Evolutionary conservation across 1,139 yeast species (phyloP).

Genomic region (Zygosaccharomyces sapae): DNA sequence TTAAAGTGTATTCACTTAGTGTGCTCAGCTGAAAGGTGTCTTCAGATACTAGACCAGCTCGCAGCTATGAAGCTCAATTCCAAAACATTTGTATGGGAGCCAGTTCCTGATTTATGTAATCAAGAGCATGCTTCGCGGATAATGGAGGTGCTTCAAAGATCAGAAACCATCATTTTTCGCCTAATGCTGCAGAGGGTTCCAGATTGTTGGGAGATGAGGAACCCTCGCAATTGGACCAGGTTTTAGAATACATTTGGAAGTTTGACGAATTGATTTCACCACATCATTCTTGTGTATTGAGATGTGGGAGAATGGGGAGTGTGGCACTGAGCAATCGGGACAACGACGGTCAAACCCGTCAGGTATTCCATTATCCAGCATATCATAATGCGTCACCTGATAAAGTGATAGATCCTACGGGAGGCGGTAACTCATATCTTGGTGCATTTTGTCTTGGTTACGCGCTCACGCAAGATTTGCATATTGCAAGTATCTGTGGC

Average conservation of each 20-base stretch:
- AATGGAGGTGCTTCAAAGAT: constrained; percentile 41
- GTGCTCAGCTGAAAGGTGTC: constrained; percentile 64
- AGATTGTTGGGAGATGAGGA: constrained; percentile 47
- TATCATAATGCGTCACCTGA: constrained; percentile 49
- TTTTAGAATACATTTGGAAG: constrained; percentile 43
- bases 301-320: constrained; percentile 74
- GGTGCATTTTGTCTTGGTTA: constrained; percentile 74
- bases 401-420: constrained; percentile 79
- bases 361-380: constrained; percentile 56
- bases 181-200: constrained; percentile 81
- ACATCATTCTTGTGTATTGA: constrained; percentile 42
- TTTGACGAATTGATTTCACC: constrained; percentile 43
- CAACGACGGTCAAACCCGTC: constrained; percentile 15
- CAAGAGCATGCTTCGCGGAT: constrained; percentile 47
- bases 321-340: constrained; percentile 34
- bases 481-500: constrained; percentile 60
- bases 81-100: constrained; percentile 65
- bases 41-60: constrained; percentile 43
- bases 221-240: constrained; percentile 39
- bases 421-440: constrained; percentile 87
- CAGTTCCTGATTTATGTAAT: constrained; percentile 71
- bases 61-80: constrained; percentile 15
- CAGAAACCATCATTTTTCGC: constrained; percentile 60
- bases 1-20: constrained; percentile 58
- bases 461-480: constrained; percentile 49